Base-by-base conservation (phyloP, 441 rosid genomes). In the Croton setiger region DNA sequence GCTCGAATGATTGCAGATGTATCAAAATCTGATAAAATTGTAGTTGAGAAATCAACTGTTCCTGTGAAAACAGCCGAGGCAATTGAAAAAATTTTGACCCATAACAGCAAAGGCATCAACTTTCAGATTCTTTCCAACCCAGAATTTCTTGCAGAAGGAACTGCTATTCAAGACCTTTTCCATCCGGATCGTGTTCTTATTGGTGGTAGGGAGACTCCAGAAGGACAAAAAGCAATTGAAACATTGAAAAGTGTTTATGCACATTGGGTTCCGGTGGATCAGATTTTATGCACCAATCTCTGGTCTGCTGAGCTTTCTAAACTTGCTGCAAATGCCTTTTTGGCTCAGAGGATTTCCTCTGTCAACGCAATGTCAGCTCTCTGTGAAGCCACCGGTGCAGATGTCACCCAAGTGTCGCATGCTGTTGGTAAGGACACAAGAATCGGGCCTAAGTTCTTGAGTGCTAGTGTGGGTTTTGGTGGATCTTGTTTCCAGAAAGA, bases 231-330 rank as follows among this genome's bases (percentile, higher is more conserved):
- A 75, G 97, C 97, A 4, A 84, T 92, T 37, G 75, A 86, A 62
- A 84, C 92, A 44, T 69, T 91, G 83, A 87, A 82, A 74, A 88
- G 86, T 62, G 82, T 91, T 15, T 91, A 91, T 69, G 83, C 96
- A 11, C 90, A 91, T 15, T 91, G 97, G 97, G 96, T 91, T 0
- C 92, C 97, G 0, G 88, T 80, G 60, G 88, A 84, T 39, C 75
- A 84, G 64, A 91, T 91, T 74, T 70, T 91, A 60, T 79, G 87
- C 54, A 86, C 96, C 74, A 91, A 91, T 72, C 97, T 91, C 43
- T 91, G 97, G 96, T 91, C 97, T 0, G 97, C 97, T 0, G 97
- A 91, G 82, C 93, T 91, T 61, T 89, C 97, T 4, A 91, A 89
- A 84, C 86, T 91, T 8, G 96, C 96, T 18, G 93, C 97, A 53